phyloP scores from a whole-genome alignment of 106 monocot genomes.

The Dendrobium catenatum region DNA sequence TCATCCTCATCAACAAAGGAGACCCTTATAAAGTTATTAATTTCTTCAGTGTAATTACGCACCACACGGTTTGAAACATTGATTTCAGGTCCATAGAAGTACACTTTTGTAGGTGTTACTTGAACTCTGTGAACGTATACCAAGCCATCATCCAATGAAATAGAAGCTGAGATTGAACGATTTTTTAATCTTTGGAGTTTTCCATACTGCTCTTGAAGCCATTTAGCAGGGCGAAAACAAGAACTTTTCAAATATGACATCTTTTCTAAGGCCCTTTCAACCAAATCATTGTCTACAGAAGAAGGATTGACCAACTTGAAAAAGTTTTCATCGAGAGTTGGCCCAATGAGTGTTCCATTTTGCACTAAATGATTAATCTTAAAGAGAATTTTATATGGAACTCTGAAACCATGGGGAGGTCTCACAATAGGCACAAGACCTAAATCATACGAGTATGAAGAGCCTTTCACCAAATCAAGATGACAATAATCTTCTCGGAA shows the following conservation, averaged over 20 bases:
- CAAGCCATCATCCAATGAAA: constrained; percentile 59
- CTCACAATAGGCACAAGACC: constrained; percentile 68
- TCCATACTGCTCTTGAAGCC: constrained; percentile 38
- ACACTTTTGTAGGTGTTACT: constrained; percentile 75
- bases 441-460: constrained; percentile 43
- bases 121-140: constrained; percentile 78
- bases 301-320: constrained; percentile 34
- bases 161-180: constrained; percentile 20
- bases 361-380: constrained; percentile 85
- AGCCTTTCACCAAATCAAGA: constrained; percentile 25
- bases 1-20: constrained; percentile 87
- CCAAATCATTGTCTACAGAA: constrained; percentile 19
- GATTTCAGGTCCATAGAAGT: constrained; percentile 76
- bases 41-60: constrained; percentile 38
- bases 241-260: constrained; percentile 52
- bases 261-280: constrained; percentile 59
- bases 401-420: constrained; percentile 17
- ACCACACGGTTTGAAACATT: constrained; percentile 90
- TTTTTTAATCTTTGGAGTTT: constrained; percentile 18
- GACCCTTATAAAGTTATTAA: constrained; percentile 75
- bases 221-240: constrained; percentile 52
- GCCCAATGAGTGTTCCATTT: constrained; percentile 77
- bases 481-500: constrained; percentile 30
- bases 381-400: constrained; percentile 71
- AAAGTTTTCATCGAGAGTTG: constrained; percentile 52